These are phyloP conservation scores for Acer negundo DNA, from an alignment of 345 rosid species.

Conservation along the genomic window DNA sequence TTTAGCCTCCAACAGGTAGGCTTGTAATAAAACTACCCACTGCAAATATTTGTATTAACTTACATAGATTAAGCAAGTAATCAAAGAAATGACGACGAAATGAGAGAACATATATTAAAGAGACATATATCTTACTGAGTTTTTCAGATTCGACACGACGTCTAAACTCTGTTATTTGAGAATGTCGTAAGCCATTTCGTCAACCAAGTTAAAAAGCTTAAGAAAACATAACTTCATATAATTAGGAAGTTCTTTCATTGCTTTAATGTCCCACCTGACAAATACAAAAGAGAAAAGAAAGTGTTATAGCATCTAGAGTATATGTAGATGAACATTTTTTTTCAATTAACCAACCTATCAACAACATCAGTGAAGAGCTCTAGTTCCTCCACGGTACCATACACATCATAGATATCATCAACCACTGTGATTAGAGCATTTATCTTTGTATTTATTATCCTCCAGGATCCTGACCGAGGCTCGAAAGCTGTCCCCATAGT, in stretches of 20 bases:
- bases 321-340: background rate
- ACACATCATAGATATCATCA: conserved; percentile 13
- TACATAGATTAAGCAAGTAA: too few relatives aligned
- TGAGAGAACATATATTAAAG: too few relatives aligned
- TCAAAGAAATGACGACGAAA: too few relatives aligned
- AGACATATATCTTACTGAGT: conserved; percentile 14
- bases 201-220: conserved; percentile 26
- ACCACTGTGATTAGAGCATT: background rate
- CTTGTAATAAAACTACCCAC: conserved; percentile 24
- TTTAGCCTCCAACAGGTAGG: conserved; percentile 30
- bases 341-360: background rate
- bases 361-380: background rate
- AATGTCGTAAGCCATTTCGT: conserved; percentile 22
- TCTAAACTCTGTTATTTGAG: conserved; percentile 21
- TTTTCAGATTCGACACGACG: conserved; percentile 8
- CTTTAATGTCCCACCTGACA: conserved; percentile 34
- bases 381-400: conserved; percentile 20
- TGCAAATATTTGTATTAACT: background rate
- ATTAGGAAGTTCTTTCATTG: conserved; percentile 24
- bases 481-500: background rate
- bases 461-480: background rate
- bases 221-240: conserved; percentile 35
- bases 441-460: background rate
- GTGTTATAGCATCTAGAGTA: too few relatives aligned
- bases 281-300: background rate